These are phyloP conservation scores for Cyphellophora europaea DNA, from an alignment of 2,329 filamentous ascomycete genomes.

Conservation along the genomic window DNA sequence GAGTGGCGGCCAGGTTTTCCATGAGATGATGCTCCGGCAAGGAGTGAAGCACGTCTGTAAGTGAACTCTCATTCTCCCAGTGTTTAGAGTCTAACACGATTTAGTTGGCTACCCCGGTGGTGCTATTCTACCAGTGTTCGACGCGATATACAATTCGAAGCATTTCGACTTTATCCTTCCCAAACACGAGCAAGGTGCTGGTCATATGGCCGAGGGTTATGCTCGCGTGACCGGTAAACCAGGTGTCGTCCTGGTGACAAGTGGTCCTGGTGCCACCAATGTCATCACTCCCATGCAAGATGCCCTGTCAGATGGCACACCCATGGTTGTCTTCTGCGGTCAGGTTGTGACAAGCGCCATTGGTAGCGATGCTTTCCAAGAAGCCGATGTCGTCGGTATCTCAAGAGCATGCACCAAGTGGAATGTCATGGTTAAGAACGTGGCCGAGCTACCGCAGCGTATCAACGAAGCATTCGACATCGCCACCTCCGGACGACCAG, in stretches of 20 bases:
- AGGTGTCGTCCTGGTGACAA: slow-evolving; percentile 93
- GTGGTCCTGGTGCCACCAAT: slow-evolving; percentile 92
- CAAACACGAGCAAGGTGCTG: slow-evolving; percentile 92
- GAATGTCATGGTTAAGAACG: slow-evolving; percentile 97
- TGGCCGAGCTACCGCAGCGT: slow-evolving; percentile 81
- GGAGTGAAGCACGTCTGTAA: slow-evolving; percentile 76
- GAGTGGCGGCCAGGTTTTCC: slow-evolving; percentile 92
- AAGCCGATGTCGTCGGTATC: slow-evolving; percentile 90
- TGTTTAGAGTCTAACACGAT: slow-evolving; percentile 26
- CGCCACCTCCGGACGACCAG: slow-evolving; percentile 84
- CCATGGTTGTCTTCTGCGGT: slow-evolving; percentile 89
- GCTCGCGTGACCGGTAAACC: slow-evolving; percentile 87
- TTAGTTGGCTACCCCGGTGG: slow-evolving; percentile 76
- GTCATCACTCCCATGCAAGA: slow-evolving; percentile 95
- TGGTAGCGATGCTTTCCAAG: slow-evolving; percentile 93
- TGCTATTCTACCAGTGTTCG: slow-evolving; percentile 94
- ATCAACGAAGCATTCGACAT: slow-evolving; percentile 99
- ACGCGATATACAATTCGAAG: slow-evolving; percentile 96
- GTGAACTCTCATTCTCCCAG: too few species aligned
- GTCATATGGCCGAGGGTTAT: slow-evolving; percentile 98
- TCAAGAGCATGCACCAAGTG: slow-evolving; percentile 94
- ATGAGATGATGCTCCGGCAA: slow-evolving; percentile 97
- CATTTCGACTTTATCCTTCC: slow-evolving; percentile 95
- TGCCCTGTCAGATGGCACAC: slow-evolving; percentile 88
- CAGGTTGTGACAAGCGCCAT: slow-evolving; percentile 87